These are phyloP conservation scores for Exobasidium rhododendri DNA, from an alignment of 1,284 basidiomycete species.

Conservation along the genomic window DNA sequence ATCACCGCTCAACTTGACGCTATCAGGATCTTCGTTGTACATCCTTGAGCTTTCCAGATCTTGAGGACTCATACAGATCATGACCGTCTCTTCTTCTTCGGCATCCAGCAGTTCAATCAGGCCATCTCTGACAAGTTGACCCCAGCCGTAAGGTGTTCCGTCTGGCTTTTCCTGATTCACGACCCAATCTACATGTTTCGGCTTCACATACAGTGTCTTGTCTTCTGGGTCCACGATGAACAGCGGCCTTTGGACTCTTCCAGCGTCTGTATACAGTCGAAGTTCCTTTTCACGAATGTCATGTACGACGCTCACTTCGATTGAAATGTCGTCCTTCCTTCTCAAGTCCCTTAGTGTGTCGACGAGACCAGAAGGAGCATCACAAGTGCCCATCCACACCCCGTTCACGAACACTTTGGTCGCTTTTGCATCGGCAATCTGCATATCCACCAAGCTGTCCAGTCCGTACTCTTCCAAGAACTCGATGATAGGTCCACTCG, in stretches of 20 bases:
- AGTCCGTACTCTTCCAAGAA: constrained; percentile 93
- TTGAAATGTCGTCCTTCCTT: constrained; percentile 89
- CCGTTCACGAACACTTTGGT: constrained; percentile 99
- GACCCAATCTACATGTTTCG: constrained; percentile 78
- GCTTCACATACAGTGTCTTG: constrained; percentile 69
- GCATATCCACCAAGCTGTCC: constrained; percentile 49
- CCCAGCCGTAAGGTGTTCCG: constrained; percentile 64
- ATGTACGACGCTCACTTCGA: constrained; percentile 92
- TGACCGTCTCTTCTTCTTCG: constrained; percentile 97
- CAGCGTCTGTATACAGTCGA: constrained; percentile 91
- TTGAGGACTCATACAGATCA: constrained; percentile 98
- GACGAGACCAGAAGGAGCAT: constrained; percentile 86
- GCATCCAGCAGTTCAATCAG: constrained; percentile 94
- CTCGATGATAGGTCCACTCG: constrained; percentile 93
- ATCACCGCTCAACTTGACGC: constrained; percentile 63
- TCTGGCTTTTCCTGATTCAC: constrained; percentile 59
- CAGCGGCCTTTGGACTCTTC: constrained; percentile 90
- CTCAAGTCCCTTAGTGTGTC: constrained; percentile 88
- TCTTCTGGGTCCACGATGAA: constrained; percentile 89
- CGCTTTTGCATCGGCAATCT: constrained; percentile 42
- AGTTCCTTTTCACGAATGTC: constrained; percentile 95
- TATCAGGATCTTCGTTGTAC: constrained; percentile 58
- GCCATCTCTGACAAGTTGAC: constrained; percentile 77
- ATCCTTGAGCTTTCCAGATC: constrained; percentile 71
- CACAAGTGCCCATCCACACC: constrained; percentile 99